Percentiles rank a stretch among this genome's conserved stretches.
These are phyloP conservation scores for Calonectria hawksworthii DNA, from an alignment of 2,329 filamentous ascomycete genomes.

Conservation along the genomic window DNA sequence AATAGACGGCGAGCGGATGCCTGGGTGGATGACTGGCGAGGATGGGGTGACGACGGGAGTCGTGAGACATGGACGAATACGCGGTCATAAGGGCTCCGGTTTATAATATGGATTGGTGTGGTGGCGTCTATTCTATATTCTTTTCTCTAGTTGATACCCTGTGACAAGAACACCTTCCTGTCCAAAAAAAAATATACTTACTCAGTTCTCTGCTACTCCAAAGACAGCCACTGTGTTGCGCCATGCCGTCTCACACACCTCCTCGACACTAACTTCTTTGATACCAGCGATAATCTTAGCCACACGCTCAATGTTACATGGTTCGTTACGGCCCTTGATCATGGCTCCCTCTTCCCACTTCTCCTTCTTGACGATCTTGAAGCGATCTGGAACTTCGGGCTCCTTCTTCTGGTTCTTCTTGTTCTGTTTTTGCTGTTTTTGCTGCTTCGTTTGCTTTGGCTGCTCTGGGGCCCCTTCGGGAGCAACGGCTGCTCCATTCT, in stretches of 20 bases:
- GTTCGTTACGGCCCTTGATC: constrained; percentile 96
- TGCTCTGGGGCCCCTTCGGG: constrained; percentile 42
- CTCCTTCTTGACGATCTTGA: constrained; percentile 94
- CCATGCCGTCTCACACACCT: constrained; percentile 90
- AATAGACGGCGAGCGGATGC: constrained; percentile 83
- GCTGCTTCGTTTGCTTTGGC: constrained; percentile 59
- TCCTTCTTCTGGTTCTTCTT: constrained; percentile 71
- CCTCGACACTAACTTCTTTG: constrained; percentile 83
- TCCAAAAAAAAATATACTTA: constrained; percentile 22
- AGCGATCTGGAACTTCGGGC: constrained; percentile 77
- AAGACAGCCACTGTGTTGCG: constrained; percentile 86
- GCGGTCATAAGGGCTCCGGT: constrained; percentile 69
- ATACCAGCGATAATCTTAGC: constrained; percentile 91
- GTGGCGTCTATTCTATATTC: constrained; percentile 42
- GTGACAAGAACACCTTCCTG: constrained; percentile 21
- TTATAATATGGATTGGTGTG: constrained; percentile 51
- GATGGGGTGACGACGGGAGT: constrained; percentile 82
- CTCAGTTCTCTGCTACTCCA: constrained; percentile 65
- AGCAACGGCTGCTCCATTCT: constrained; percentile 39
- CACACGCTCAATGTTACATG: constrained; percentile 86
- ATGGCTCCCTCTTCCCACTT: constrained; percentile 89
- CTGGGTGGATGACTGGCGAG: constrained; percentile 92
- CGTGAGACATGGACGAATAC: constrained; percentile 76
- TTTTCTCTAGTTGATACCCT: constrained; percentile 50
- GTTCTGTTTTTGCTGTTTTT: constrained; percentile 60